Percentiles rank a stretch among this genome's conserved stretches.
These are phyloP conservation scores for Rhizomucor pusillus DNA, from an alignment of 371 early-diverging fungal species.

Conservation along the genomic window DNA sequence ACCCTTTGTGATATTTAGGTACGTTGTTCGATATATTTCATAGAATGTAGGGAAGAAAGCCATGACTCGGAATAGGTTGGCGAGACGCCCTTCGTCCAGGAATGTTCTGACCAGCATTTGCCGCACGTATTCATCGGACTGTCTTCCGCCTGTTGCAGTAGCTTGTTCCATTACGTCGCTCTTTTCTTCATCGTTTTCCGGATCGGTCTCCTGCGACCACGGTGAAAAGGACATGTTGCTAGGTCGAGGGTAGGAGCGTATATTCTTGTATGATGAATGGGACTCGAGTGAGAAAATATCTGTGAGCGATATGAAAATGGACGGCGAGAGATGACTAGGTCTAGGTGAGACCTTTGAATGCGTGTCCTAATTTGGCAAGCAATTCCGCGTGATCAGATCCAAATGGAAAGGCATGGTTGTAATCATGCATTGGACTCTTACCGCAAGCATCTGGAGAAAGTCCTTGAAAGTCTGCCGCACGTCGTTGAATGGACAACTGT, in stretches of 20 bases:
- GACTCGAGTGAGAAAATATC: conserved; percentile 49
- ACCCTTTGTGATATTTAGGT: conserved; percentile 37
- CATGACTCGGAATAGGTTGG: conserved; percentile 54
- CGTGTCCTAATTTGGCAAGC: conserved; percentile 23
- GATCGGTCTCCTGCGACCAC: conserved; percentile 39
- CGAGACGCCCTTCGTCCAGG: conserved; percentile 53
- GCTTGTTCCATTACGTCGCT: conserved; percentile 7
- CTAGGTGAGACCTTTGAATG: conserved; percentile 47
- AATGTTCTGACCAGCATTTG: conserved; percentile 57
- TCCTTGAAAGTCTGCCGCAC: conserved; percentile 51
- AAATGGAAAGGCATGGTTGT: neutral
- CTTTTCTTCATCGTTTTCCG: conserved; percentile 6
- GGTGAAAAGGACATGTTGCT: conserved; percentile 43
- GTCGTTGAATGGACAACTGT: conserved; percentile 59
- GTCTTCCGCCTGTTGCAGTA: conserved; percentile 32
- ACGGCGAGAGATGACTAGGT: conserved; percentile 57
- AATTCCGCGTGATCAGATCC: neutral
- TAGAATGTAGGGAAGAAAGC: conserved; percentile 66
- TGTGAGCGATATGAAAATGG: conserved; percentile 51
- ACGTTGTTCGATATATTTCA: conserved; percentile 50
- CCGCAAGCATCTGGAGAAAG: conserved; percentile 44
- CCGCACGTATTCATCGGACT: conserved; percentile 46
- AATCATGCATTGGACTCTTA: conserved; percentile 14
- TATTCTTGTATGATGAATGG: conserved; percentile 17
- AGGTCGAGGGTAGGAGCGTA: conserved; percentile 38